phyloP scores from a whole-genome alignment of 2,329 filamentous ascomycete genomes.

The Penicillium sp. region DNA sequence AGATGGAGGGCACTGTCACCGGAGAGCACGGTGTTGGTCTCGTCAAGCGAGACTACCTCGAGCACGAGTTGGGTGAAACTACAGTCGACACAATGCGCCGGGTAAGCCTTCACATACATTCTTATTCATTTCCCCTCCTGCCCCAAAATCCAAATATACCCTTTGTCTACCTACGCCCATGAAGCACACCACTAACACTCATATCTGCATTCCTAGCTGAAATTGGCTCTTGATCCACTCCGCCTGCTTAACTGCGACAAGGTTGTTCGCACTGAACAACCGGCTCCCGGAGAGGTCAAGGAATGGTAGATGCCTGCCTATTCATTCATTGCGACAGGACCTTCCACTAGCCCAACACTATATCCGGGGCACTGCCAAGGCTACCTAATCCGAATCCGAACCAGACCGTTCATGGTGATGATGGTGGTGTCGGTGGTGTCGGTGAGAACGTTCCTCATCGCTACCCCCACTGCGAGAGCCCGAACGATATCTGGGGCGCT shows the following conservation, averaged over 20 bases:
- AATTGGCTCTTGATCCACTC: conserved; percentile 65
- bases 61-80: conserved; percentile 59
- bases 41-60: conserved; percentile 64
- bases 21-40: conserved; percentile 71
- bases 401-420: conserved; percentile 20
- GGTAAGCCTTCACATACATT: conserved; percentile 40
- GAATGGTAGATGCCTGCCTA: conserved; percentile 39
- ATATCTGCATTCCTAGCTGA: conserved; percentile 46
- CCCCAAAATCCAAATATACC: background rate
- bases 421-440: conserved; percentile 12
- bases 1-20: conserved; percentile 69
- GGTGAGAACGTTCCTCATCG: conserved; percentile 18
- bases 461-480: conserved; percentile 21
- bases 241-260: conserved; percentile 65
- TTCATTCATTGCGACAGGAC: background rate
- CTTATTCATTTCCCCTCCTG: background rate
- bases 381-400: conserved; percentile 15
- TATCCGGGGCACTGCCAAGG: background rate
- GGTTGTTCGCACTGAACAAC: conserved; percentile 56
- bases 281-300: conserved; percentile 50
- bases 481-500: conserved; percentile 22
- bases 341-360: background rate
- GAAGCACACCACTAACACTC: conserved; percentile 16
- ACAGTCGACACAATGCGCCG: conserved; percentile 66
- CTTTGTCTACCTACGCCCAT: conserved; percentile 3